These are phyloP conservation scores for Podospora fimiseda DNA, from an alignment of 495 filamentous ascomycete genomes.

Conservation along the genomic window DNA sequence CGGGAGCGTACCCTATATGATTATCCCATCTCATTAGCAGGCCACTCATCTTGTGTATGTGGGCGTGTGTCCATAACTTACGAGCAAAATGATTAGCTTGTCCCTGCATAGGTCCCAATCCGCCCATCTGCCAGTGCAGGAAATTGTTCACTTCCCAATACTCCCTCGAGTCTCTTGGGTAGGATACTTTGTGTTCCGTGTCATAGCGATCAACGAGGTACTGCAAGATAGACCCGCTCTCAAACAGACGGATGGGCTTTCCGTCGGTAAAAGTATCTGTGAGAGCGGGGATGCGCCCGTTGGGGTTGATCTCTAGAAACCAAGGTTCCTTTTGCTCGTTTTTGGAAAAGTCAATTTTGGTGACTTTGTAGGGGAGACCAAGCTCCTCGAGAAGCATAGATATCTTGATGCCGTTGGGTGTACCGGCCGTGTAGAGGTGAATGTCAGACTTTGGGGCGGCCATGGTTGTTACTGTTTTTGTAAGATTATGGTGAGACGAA, in stretches of 20 bases:
- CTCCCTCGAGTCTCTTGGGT: constrained; percentile 66
- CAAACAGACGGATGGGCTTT: constrained; percentile 68
- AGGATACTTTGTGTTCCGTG: constrained; percentile 75
- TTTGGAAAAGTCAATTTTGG: constrained; percentile 63
- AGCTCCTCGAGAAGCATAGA: constrained; percentile 89
- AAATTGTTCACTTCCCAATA: constrained; percentile 75
- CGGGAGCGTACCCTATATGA: constrained; percentile 78
- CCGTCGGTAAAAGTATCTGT: constrained; percentile 73
- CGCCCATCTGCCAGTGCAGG: constrained; percentile 58
- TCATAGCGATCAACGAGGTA: constrained; percentile 82
- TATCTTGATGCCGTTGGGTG: constrained; percentile 74
- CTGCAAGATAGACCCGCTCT: constrained; percentile 79
- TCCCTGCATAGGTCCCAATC: constrained; percentile 88
- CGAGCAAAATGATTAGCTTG: constrained; percentile 84
- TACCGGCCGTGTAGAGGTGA: constrained; percentile 51
- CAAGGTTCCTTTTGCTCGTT: constrained; percentile 67
- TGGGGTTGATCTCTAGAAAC: constrained; percentile 91
- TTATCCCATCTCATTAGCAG: constrained; percentile 6
- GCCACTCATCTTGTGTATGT: background rate
- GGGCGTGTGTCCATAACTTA: too few relatives aligned
- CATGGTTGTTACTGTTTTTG: constrained; percentile 9
- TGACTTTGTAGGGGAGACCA: constrained; percentile 59
- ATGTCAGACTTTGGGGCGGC: constrained; percentile 29
- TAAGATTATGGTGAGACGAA: background rate
- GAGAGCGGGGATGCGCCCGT: constrained; percentile 89